phyloP scores from a whole-genome alignment of 1,284 basidiomycete genomes.

The Meripilus lineatus region DNA sequence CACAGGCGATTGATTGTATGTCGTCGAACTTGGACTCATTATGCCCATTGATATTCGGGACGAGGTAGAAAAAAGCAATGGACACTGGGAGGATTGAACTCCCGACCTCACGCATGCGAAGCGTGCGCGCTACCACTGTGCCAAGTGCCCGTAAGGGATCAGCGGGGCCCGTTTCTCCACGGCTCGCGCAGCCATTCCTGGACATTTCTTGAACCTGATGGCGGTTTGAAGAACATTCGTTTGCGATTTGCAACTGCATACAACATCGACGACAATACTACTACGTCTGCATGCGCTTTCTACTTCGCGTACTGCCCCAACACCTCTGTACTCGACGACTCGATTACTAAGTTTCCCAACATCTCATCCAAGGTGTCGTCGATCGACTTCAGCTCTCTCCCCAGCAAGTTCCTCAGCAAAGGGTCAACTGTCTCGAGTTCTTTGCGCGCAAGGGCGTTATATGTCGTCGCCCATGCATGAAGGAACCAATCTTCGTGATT shows the following conservation, averaged over 20 bases:
- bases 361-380: conserved; percentile 21
- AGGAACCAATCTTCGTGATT: conserved; percentile 15
- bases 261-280: no score
- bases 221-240: no score
- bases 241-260: no score
- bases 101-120: conserved; percentile 9
- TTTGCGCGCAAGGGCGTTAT: conserved; percentile 21
- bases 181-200: no score
- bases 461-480: conserved; percentile 28
- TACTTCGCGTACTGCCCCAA: neutral
- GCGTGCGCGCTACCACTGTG: conserved; percentile 10
- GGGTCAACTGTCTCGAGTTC: conserved; percentile 26
- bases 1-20: no score
- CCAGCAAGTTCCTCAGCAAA: conserved; percentile 21
- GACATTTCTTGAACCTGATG: no score
- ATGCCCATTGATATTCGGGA: no score
- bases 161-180: no score
- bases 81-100: conserved; percentile 8
- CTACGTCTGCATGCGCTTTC: no score
- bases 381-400: conserved; percentile 23
- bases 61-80: conserved; percentile 1
- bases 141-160: conserved; percentile 9
- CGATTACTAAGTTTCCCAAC: conserved; percentile 8
- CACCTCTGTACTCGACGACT: neutral
- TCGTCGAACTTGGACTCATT: no score